Base-by-base conservation (phyloP, 176 grass and related monocot genomes). In the Dactylis glomerata region DNA sequence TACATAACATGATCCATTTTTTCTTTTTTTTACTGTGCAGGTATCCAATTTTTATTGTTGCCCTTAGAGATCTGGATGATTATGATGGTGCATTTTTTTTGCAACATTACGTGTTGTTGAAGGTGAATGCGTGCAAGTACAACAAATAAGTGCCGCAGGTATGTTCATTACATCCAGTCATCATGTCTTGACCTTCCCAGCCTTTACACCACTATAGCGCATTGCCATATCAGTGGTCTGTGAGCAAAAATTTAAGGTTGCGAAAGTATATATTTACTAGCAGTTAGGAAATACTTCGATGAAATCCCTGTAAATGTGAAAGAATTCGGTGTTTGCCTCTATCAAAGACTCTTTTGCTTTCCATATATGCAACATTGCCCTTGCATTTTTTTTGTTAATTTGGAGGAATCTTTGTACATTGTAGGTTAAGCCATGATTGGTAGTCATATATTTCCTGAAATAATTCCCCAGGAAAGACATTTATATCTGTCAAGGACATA, bases 401-500 rank as follows among this genome's bases (percentile, higher is more conserved):
- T 38, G n/a, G 68, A 59, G 23, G 20, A 2, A 58, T 81, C 70
- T 83, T 79, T 84, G 22, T 71, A 87, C 85, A 86, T 80, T 81
- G 22, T 82, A 98, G 96, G 89, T 95, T 98, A 84, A 95, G 96
- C 83, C 92, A 98, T 85, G 96, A 98, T 80, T 98, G 96, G 96
- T 93, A 98, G 93, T 91, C 96, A 19, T 98, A 90, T 77, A 90
- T 98, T 79, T 93, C 89, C 65, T 81, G 89, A 30, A 98, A 92
- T 42, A 86, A 98, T 88, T 89, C 87, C 61, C 84, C 93, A 73
- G 91, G 27, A 98, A 98, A 95, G 89, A 90, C 91, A 64, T 98
- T 98, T 81, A 95, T 98, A 87, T 95, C 96, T 73, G 93, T 98
- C 33, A 98, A 98, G 85, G 93, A 93, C 76, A 93, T 98, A 90